Percentiles rank a stretch among this genome's conserved stretches.
Conservation (phyloP, 768 basidiomycete genomes). For the Pulveroboletus sp. region DNA sequence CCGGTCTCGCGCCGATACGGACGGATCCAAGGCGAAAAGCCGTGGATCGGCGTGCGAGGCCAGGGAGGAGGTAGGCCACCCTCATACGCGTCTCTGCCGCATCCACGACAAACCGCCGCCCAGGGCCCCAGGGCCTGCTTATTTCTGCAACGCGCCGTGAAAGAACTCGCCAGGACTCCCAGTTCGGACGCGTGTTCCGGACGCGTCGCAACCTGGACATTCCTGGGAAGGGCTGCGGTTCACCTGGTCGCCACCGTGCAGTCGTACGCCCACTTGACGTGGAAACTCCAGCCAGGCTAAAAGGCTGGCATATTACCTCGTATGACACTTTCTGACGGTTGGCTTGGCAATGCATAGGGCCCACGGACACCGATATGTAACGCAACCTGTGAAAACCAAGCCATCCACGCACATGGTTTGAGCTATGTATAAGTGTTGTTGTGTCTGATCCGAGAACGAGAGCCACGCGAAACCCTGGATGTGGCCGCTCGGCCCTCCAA, state of each 20-base stretch:
- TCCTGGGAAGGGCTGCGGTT: slow-evolving; percentile 7
- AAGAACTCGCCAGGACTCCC: slow-evolving; percentile 1
- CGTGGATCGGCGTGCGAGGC: slow-evolving; percentile 7
- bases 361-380: slow-evolving; percentile 22
- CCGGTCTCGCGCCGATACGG: not conserved
- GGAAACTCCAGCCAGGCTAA: slow-evolving; percentile 9
- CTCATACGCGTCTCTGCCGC: slow-evolving; percentile 21
- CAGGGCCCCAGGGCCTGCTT: not conserved
- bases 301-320: slow-evolving; percentile 18
- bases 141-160: slow-evolving; percentile 7
- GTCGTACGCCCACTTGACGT: slow-evolving; percentile 18
- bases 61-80: slow-evolving; percentile 1
- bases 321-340: slow-evolving; percentile 15
- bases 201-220: slow-evolving; percentile 8
- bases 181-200: slow-evolving; percentile 8
- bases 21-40: slow-evolving; percentile 17
- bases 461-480: slow-evolving; percentile 21
- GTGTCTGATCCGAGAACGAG: slow-evolving; percentile 18
- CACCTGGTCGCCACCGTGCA: slow-evolving; percentile 10
- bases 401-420: not conserved
- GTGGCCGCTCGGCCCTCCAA: slow-evolving; percentile 15
- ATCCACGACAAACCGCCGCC: slow-evolving; percentile 9
- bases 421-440: too few species aligned
- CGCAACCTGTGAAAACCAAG: not conserved
- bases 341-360: slow-evolving; percentile 25